A percentile compares a stretch with the other conserved stretches of the same genome.
These are phyloP conservation scores for Dissophora ornata DNA, from an alignment of 192 early-diverging fungal genomes.

Conservation along the genomic window DNA sequence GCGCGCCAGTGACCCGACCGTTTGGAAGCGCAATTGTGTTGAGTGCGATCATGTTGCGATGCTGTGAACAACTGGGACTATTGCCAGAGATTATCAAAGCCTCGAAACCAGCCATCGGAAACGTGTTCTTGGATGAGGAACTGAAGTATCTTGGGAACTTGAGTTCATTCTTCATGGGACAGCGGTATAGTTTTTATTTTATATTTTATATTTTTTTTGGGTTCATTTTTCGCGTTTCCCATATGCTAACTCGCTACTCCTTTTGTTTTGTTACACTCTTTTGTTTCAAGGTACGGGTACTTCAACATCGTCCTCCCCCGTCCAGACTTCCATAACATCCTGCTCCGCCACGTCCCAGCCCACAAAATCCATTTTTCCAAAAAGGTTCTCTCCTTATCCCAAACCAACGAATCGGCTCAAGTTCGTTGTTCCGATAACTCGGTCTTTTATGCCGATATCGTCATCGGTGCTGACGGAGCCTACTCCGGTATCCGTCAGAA, in stretches of 20 bases:
- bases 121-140: slow-evolving; percentile 28
- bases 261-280: too few species aligned
- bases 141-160: slow-evolving; percentile 26
- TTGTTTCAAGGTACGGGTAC: slow-evolving; percentile 19
- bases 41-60: slow-evolving; percentile 28
- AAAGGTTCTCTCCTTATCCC: slow-evolving; percentile 21
- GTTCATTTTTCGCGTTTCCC: too few species aligned
- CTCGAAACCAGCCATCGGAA: slow-evolving; percentile 22
- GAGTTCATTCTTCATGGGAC: slow-evolving; percentile 21
- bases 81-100: slow-evolving; percentile 21
- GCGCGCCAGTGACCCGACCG: background rate
- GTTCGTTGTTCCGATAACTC: slow-evolving; percentile 33
- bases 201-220: background rate
- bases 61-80: slow-evolving; percentile 35
- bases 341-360: slow-evolving; percentile 12
- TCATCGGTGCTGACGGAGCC: slow-evolving; percentile 52
- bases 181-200: slow-evolving; percentile 22
- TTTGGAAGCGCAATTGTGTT: slow-evolving; percentile 17
- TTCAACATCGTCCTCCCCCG: slow-evolving; percentile 24
- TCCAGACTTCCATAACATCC: slow-evolving; percentile 15
- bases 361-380: slow-evolving; percentile 30
- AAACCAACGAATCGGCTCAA: slow-evolving; percentile 21
- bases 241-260: too few species aligned
- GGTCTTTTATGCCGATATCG: slow-evolving; percentile 37
- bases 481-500: slow-evolving; percentile 40